Percentiles rank a stretch among this genome's conserved stretches.
Conservation (phyloP, 140 eudicot genomes). For the Senecio squalidus region DNA sequence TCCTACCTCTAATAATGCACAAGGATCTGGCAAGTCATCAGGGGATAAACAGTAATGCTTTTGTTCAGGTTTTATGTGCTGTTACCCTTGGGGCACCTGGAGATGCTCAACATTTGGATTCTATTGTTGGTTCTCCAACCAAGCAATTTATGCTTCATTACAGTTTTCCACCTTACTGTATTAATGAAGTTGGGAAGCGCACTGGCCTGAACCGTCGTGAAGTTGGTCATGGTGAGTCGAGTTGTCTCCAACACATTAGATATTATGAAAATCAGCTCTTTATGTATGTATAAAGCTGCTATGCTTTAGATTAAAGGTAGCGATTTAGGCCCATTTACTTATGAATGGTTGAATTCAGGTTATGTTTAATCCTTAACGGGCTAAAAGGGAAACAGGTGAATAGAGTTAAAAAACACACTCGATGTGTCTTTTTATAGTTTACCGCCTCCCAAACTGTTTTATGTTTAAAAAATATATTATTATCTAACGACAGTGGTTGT, state of each 20-base stretch:
- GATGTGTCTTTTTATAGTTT: too few species aligned
- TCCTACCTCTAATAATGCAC: too few species aligned
- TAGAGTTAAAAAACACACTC: too few species aligned
- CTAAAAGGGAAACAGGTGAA: too few species aligned
- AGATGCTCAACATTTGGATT: constrained; percentile 84
- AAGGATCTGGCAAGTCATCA: not conserved
- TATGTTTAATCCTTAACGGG: too few species aligned
- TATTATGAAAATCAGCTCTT: not conserved
- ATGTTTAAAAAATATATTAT: too few species aligned
- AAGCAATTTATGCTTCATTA: constrained; percentile 98
- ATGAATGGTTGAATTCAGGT: too few species aligned
- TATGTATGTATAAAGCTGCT: not conserved
- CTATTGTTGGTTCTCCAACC: constrained; percentile 87
- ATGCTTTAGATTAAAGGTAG: too few species aligned
- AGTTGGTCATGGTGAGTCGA: constrained; percentile 88
- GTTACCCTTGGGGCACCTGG: constrained; percentile 97
- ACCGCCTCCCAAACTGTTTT: too few species aligned
- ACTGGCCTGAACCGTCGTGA: constrained; percentile 86
- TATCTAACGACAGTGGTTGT: too few species aligned
- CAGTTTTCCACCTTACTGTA: constrained; percentile 95
- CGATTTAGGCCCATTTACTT: too few species aligned
- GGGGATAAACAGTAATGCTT: not conserved
- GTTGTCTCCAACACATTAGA: not conserved
- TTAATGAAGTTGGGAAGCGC: constrained; percentile 93
- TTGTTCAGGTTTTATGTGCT: constrained; percentile 73